These are phyloP conservation scores for Scedosporium minutisporum DNA, from an alignment of 2,329 filamentous ascomycete genomes.

Conservation along the genomic window DNA sequence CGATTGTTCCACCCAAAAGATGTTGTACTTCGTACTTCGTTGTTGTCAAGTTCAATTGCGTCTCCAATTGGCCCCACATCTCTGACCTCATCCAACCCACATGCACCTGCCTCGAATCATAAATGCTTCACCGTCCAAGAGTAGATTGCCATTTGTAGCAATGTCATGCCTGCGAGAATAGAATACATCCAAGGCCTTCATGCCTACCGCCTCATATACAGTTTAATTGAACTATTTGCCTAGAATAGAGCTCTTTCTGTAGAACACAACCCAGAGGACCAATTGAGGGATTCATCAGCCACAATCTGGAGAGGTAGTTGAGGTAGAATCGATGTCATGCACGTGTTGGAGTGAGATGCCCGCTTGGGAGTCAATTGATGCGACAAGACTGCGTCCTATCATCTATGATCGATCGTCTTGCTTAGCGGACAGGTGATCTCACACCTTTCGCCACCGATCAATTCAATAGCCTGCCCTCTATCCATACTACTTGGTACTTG, in stretches of 20 bases:
- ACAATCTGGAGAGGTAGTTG: too few species aligned
- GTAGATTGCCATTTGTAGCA: neutral
- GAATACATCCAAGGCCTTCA: neutral
- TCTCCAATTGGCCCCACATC: neutral
- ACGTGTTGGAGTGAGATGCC: neutral
- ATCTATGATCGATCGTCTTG: neutral
- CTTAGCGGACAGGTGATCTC: neutral
- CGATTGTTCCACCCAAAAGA: too few species aligned
- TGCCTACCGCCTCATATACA: too few species aligned
- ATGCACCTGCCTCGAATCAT: neutral
- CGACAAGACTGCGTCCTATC: neutral
- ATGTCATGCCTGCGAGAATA: neutral
- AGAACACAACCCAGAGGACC: too few species aligned
- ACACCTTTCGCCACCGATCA: neutral
- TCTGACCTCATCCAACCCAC: constrained; percentile 1
- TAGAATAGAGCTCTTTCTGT: too few species aligned
- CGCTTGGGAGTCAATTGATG: neutral
- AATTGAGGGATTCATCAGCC: too few species aligned
- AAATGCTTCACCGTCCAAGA: neutral
- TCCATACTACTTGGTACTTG: neutral
- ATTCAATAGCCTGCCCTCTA: neutral
- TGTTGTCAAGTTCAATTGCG: too few species aligned
- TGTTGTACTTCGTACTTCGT: too few species aligned
- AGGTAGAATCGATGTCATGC: too few species aligned
- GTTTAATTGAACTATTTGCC: too few species aligned